Evolutionary conservation across 2,329 filamentous ascomycete species (phyloP).

Genomic region (Pseudogymnoascus sp.): DNA sequence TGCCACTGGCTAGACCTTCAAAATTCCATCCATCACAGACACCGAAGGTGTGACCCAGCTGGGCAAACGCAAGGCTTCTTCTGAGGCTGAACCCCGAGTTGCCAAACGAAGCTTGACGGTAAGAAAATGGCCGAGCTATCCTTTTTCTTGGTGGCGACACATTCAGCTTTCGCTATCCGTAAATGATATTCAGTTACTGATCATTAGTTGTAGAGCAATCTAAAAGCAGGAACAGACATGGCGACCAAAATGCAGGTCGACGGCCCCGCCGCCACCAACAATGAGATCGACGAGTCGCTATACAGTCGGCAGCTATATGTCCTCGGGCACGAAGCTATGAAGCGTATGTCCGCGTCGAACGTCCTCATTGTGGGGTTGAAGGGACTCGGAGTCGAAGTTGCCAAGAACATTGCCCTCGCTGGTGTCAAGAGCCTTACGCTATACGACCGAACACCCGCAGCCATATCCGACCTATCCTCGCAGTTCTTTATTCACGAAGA

Average conservation of each 20-base stretch:
- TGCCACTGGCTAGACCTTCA: slow-evolving; percentile 7
- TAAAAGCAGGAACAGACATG: slow-evolving; percentile 36
- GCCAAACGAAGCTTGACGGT: slow-evolving; percentile 7
- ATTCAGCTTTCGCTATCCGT: background rate
- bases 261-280: slow-evolving; percentile 44
- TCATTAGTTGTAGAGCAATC: background rate
- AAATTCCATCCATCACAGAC: slow-evolving; percentile 5
- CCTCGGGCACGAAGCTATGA: slow-evolving; percentile 79
- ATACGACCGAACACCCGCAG: slow-evolving; percentile 77
- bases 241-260: slow-evolving; percentile 60
- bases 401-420: slow-evolving; percentile 96
- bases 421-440: slow-evolving; percentile 96
- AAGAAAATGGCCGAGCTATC: background rate
- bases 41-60: slow-evolving; percentile 7
- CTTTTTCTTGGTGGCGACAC: background rate
- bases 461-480: slow-evolving; percentile 83
- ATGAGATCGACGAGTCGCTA: slow-evolving; percentile 64
- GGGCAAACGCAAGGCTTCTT: slow-evolving; percentile 8
- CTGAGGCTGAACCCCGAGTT: slow-evolving; percentile 8
- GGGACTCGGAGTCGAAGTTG: slow-evolving; percentile 93
- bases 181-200: background rate
- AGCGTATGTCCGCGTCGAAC: slow-evolving; percentile 95
- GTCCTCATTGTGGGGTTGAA: slow-evolving; percentile 86
- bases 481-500: slow-evolving; percentile 90
- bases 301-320: slow-evolving; percentile 70